Conservation (phyloP, 176 grass and related monocot genomes). For the Oropetium thomaeum region DNA sequence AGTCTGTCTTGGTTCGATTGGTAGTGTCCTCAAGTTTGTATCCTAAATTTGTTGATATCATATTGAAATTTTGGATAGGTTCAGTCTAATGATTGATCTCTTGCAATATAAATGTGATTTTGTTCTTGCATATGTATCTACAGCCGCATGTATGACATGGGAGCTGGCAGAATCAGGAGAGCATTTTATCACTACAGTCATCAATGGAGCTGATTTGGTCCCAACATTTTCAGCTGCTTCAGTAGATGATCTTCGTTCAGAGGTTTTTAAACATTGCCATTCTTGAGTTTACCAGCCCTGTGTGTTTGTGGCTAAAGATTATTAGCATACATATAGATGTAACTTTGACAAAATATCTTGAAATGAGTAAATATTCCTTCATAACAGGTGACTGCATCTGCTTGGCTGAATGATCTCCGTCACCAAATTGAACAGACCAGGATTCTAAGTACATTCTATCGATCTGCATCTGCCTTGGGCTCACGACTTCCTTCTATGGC, state of each 20-base stretch:
- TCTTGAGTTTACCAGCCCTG: not conserved
- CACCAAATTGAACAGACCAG: conserved; percentile 94
- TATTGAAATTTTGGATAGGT: not conserved
- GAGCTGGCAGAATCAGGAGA: conserved; percentile 91
- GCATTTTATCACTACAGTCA: conserved; percentile 94
- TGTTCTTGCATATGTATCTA: not conserved
- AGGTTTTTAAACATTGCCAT: conserved; percentile 31
- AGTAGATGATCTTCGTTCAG: conserved; percentile 90
- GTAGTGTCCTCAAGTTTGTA: not conserved
- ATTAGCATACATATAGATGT: not conserved
- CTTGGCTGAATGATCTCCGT: conserved; percentile 91
- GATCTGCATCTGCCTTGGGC: conserved; percentile 89
- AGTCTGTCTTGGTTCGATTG: not conserved
- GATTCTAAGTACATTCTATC: conserved; percentile 92
- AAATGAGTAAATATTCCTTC: conserved; percentile 3
- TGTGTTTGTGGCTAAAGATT: not conserved
- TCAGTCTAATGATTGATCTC: conserved; percentile 1
- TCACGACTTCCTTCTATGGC: conserved; percentile 93
- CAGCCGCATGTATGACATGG: conserved; percentile 99
- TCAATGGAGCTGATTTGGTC: conserved; percentile 94
- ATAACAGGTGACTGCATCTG: conserved; percentile 85
- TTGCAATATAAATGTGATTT: conserved; percentile 1
- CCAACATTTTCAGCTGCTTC: conserved; percentile 92
- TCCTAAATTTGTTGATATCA: conserved; percentile 6
- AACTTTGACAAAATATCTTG: not conserved